Evolutionary conservation across 2,329 filamentous ascomycete species (phyloP).

Genomic region (Magnaporthiopsis poae): DNA sequence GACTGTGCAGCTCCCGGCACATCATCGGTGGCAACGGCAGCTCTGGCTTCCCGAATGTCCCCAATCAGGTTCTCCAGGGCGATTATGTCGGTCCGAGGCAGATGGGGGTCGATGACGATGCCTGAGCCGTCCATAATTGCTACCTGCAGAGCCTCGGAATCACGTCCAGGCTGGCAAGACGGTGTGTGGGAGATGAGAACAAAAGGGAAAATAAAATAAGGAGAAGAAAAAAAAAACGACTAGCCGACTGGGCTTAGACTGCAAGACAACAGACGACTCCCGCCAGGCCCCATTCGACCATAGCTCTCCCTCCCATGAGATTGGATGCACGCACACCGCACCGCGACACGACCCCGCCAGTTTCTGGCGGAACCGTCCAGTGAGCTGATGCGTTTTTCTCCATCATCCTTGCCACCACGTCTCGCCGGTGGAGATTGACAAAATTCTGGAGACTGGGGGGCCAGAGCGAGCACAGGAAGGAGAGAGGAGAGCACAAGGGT

Average conservation of each 20-base stretch:
- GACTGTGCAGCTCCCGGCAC: background rate
- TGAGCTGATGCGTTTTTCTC: background rate
- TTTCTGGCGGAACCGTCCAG: background rate
- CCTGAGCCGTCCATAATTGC: slow-evolving; percentile 16
- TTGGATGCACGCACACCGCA: background rate
- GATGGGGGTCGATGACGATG: slow-evolving; percentile 28
- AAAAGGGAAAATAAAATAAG: too few relatives aligned
- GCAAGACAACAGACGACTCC: background rate
- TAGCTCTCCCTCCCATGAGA: background rate
- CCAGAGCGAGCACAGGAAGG: background rate
- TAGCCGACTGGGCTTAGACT: too few relatives aligned
- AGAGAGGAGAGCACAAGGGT: background rate
- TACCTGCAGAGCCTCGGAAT: background rate
- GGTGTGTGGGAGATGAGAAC: background rate
- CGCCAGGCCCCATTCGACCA: background rate
- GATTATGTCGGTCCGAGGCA: slow-evolving; percentile 31
- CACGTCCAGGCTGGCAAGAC: background rate
- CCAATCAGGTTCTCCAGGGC: slow-evolving; percentile 30
- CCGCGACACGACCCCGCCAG: background rate
- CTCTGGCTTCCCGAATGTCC: slow-evolving; percentile 24
- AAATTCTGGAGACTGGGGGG: too few relatives aligned
- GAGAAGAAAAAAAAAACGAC: background rate
- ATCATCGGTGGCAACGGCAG: background rate
- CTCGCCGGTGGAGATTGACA: background rate
- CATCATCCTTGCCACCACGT: background rate